A percentile compares a stretch with the other conserved stretches of the same genome.
Conservation (phyloP, 2,329 filamentous ascomycete genomes). For the Aspergillaceae sp. region DNA sequence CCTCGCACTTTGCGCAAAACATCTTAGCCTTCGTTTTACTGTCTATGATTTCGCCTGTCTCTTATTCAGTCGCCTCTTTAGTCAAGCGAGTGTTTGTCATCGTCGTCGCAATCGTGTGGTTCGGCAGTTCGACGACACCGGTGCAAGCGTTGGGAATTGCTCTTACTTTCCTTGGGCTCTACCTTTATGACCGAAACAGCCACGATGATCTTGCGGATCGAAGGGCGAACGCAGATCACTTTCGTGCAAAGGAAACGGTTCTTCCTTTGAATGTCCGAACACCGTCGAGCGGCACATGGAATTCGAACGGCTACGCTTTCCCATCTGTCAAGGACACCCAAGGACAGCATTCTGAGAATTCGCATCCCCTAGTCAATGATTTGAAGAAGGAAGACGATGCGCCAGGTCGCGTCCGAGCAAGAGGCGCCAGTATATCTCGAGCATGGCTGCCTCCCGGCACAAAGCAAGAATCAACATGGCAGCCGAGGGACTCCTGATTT, state of each 20-base stretch:
- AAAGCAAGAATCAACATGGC: slow-evolving; percentile 80
- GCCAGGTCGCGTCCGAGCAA: slow-evolving; percentile 33
- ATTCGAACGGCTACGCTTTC: slow-evolving; percentile 30
- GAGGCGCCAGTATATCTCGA: slow-evolving; percentile 31
- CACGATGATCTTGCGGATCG: slow-evolving; percentile 82
- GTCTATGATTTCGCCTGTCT: slow-evolving; percentile 90
- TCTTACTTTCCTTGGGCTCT: slow-evolving; percentile 84
- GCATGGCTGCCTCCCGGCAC: slow-evolving; percentile 69
- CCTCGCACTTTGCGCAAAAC: slow-evolving; percentile 93
- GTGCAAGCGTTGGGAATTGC: slow-evolving; percentile 77
- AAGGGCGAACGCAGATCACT: slow-evolving; percentile 56
- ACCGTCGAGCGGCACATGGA: slow-evolving; percentile 26
- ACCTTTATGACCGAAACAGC: slow-evolving; percentile 88
- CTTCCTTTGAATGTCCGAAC: slow-evolving; percentile 53
- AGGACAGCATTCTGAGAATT: slow-evolving; percentile 11
- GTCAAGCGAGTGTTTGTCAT: slow-evolving; percentile 98
- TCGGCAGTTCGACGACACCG: slow-evolving; percentile 75
- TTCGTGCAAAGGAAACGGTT: slow-evolving; percentile 54
- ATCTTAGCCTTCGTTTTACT: slow-evolving; percentile 89
- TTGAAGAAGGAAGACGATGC: slow-evolving; percentile 40
- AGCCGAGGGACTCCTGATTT: slow-evolving; percentile 35
- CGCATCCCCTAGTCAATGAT: slow-evolving; percentile 13
- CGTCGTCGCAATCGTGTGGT: slow-evolving; percentile 90
- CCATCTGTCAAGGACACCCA: slow-evolving; percentile 17
- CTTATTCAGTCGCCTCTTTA: slow-evolving; percentile 89